Conservation (phyloP, 2,329 filamentous ascomycete species). For the Triangularia setosa region DNA sequence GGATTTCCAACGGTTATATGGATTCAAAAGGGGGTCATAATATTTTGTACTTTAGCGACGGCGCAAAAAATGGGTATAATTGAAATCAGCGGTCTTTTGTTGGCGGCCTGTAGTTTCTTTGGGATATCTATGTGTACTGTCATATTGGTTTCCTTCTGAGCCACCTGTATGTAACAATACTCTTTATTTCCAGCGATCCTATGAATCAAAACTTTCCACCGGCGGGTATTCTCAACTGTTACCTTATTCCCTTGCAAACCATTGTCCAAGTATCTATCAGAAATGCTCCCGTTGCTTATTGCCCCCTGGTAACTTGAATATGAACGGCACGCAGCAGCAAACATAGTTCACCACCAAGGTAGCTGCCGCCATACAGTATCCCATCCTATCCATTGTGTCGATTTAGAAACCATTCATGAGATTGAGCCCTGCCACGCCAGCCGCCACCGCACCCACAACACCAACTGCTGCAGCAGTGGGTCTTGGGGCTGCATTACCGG, state of each 20-base stretch:
- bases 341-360: background rate
- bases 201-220: background rate
- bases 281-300: background rate
- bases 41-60: constrained; percentile 20
- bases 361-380: background rate
- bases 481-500: constrained; percentile 26
- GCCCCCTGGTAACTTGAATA: background rate
- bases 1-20: background rate
- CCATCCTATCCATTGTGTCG: background rate
- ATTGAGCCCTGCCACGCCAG: constrained; percentile 21
- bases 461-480: constrained; percentile 26
- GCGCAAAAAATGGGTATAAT: constrained; percentile 22
- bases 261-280: background rate
- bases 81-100: background rate
- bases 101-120: background rate
- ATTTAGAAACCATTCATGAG: constrained; percentile 5
- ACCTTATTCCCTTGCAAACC: constrained; percentile 1
- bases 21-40: constrained; percentile 5
- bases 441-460: constrained; percentile 26
- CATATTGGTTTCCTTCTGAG: background rate
- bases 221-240: background rate
- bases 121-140: background rate
- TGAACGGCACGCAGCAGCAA: background rate
- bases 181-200: background rate
- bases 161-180: too few species aligned